Percentiles rank a stretch among this genome's conserved stretches.
Evolutionary conservation across 176 grass and related monocot genomes (phyloP).

Genomic region (Phragmites australis): DNA sequence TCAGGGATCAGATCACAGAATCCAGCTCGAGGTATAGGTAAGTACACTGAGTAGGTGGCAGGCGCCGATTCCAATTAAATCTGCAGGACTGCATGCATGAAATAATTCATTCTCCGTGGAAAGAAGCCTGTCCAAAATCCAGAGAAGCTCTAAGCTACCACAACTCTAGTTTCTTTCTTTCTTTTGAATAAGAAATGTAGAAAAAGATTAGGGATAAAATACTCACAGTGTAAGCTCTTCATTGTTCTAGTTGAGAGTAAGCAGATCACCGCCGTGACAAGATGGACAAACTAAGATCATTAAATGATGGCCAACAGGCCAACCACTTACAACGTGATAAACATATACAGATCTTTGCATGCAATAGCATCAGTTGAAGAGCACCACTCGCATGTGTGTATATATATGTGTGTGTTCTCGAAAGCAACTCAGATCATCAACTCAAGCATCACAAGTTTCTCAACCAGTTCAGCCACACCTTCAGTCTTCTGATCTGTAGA

Average conservation of each 20-base stretch:
- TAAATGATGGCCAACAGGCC: slow-evolving; percentile 48
- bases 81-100: neutral
- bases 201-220: slow-evolving; percentile 4
- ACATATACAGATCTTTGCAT: slow-evolving; percentile 13
- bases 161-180: neutral
- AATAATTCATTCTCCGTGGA: neutral
- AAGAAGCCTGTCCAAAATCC: slow-evolving; percentile 13
- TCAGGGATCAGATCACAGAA: slow-evolving; percentile 1
- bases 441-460: slow-evolving; percentile 33
- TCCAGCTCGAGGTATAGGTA: slow-evolving; percentile 27
- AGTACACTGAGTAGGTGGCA: slow-evolving; percentile 45
- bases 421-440: slow-evolving; percentile 38
- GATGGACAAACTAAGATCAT: slow-evolving; percentile 39
- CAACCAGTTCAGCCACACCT: slow-evolving; percentile 23
- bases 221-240: slow-evolving; percentile 33
- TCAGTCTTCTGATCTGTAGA: slow-evolving; percentile 29
- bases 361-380: slow-evolving; percentile 10
- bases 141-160: neutral
- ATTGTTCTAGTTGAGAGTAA: neutral
- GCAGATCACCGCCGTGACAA: slow-evolving; percentile 4
- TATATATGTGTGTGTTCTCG: slow-evolving; percentile 38
- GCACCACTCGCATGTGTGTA: slow-evolving; percentile 5
- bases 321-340: slow-evolving; percentile 41
- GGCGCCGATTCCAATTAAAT: slow-evolving; percentile 41
- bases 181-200: neutral